Evolutionary conservation across 352 stramenopile species (phyloP).

Genomic region (Thalassiosira hispida): DNA sequence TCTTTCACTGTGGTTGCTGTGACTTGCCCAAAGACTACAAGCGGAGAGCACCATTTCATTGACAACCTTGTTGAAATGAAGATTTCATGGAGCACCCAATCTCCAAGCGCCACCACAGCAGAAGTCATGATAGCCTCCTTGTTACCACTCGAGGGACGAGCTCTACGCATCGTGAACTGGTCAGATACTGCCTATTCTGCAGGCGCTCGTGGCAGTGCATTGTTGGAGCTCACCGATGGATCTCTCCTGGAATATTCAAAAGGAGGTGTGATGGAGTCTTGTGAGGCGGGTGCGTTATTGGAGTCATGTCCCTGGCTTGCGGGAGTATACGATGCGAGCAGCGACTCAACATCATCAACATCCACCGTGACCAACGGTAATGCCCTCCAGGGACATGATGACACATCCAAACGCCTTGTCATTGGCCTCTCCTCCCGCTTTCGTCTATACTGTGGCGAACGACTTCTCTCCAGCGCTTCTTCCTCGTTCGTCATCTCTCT

Average conservation of each 20-base stretch:
- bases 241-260: conserved; percentile 73
- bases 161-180: conserved; percentile 75
- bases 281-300: conserved; percentile 60
- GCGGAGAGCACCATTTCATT: conserved; percentile 38
- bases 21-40: conserved; percentile 24
- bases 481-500: conserved; percentile 78
- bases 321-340: conserved; percentile 62
- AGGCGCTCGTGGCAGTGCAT: conserved; percentile 47
- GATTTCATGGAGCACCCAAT: conserved; percentile 24
- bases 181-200: conserved; percentile 47
- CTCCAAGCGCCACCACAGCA: background rate
- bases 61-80: conserved; percentile 59
- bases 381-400: conserved; percentile 11
- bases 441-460: conserved; percentile 79
- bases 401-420: conserved; percentile 53
- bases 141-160: conserved; percentile 45
- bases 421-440: conserved; percentile 72
- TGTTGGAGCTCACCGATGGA: conserved; percentile 74
- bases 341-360: conserved; percentile 18
- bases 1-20: conserved; percentile 54
- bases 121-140: conserved; percentile 34
- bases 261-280: conserved; percentile 46
- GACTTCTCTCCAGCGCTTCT: conserved; percentile 72
- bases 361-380: conserved; percentile 23
- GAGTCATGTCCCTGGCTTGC: conserved; percentile 81